Evolutionary conservation across 78 protist genomes (phyloP), one percentile per base, ranked within the genome.

Genomic region (Tieghemostelium lacteum): DNA sequence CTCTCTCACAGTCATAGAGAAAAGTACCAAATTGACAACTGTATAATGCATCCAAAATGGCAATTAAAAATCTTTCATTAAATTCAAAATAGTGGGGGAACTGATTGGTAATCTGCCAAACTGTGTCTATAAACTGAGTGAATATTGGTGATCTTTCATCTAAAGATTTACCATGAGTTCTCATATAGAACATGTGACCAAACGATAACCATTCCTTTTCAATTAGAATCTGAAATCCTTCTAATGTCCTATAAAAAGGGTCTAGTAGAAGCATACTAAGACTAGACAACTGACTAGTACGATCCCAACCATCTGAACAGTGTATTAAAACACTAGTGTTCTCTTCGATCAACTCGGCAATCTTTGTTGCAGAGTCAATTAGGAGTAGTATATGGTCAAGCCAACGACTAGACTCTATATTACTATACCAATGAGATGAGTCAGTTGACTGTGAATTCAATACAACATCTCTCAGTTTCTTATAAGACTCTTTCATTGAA

Each of bases 281-380:
- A 19, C 97, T n/a, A 5, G 60, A 54, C 5, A 95, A 34, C 85
- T 96, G 98, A n/a, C 95, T 54, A 1, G 98, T 96, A 26, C 98
- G 88, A 55, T 96, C 98, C 98, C 98, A 96, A 2, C 98, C 98
- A 39, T 87, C 96, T 6, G 96, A 63, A 55, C 99, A 98, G 85
- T 98, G 99, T 8, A 98, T 94, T n/a, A 97, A 77, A 2, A 94
- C 92, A 7, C 69, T 40, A 2, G 50, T 57, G 0, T 75, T 87
- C 33, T n/a, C 39, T n/a, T 67, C 76, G 1, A 93, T 73, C 20
- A 36, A 3, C 26, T 77, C 83, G 4, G 55, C 94, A 20, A 93
- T 73, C 17, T 66, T 20, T 22, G 49, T 54, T 0, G 94, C 40
- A 0, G 60, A 19, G 28, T 73, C 80, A 24, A 88, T 74, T 10